Evolutionary conservation across 768 basidiomycete species (phyloP), one percentile per base, ranked within the genome.

Genomic region (Xerocomellus intermedius): DNA sequence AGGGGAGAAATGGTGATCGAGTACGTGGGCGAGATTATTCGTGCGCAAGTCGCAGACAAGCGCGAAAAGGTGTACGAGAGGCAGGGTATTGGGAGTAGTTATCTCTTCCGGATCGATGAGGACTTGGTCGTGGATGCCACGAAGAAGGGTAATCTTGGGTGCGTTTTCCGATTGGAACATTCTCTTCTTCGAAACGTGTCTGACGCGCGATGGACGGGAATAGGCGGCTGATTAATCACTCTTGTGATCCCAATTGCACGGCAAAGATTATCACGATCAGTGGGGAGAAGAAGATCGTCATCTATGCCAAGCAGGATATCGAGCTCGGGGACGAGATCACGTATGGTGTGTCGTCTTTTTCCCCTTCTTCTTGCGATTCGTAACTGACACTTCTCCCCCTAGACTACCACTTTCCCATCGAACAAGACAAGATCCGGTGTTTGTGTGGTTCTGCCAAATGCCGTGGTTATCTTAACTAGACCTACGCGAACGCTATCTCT

Each of bases 331-430:
- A 97, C 66, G 97, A 99, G 75, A 96, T 98, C 67, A 97, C 95
- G 49, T 96, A 97, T 75, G 92, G 91, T 92, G 62, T 52, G 86
- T 75, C n/a, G 8, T 19, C 3, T n/a, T 7, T 39, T 44, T 24
- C 5, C n/a, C n/a, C n/a, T n/a, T n/a, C 22, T 35, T 42, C 32
- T 35, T 49, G 5, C 22, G 3, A 3, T 42, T 37, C 30, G 55
- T 24, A 32, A 42, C 35, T 36, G 30, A 54, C 28, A 0, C 8
- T 39, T 33, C 51, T 54, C 8, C 14, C 35, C 19, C 6, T 66
- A 94, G 94, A 99, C 77, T 99, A 99, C 75, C 95, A 98, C 74
- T 99, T 99, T 78, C 96, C 97, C 42, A 89, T 97, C 69, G 97
- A 99, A 75, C 92, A 97, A 73, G 94, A 95, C 77, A 95, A 96